Evolutionary conservation across 2,329 filamentous ascomycete genomes (phyloP), one percentile per base, ranked within the genome.

Genomic region (Pseudocercospora pini-densiflorae): DNA sequence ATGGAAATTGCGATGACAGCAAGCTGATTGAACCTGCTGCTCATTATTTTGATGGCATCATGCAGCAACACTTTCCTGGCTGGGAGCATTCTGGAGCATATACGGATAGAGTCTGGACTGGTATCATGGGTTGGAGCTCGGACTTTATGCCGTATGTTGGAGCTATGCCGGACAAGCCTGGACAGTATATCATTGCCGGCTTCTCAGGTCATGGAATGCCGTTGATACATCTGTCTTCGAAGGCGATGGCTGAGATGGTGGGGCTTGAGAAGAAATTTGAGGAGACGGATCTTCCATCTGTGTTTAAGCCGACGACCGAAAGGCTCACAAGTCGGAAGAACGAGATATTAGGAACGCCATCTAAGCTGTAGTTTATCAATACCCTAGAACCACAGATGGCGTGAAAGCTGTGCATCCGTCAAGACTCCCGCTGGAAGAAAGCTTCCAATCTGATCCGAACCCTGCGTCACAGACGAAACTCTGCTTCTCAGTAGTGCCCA

Each of bases 201-300:
- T 86, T 85, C 66, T 81, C 80, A 31, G 84, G 85, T 0, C 83
- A 85, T 63, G 85, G 84, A n/a, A 86, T 86, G 83, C 79, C 82
- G 0, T 71, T 62, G 27, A 62, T 62, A 10, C 29, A 62, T 62
- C 16, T 62, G 16, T 54, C 45, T 16, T 33, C 45, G 24, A 31
- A 54, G 29, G 59, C 59, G 14, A 33, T 62, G 24, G 59, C 59
- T 45, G 49, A 40, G 19, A 62, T 62, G 59, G 36, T 62, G 19
- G 55, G 55, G 5, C 31, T 29, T 23, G 31, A 31, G 10, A 43
- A 36, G 31, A 23, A 16, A 1, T 62, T 33, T 16, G 59, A 49
- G 19, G 19, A 62, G 19, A 53, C 33, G n/a, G 45, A 21, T 9
- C 45, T 62, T 27, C 59, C 59, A 9, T 21, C n/a, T 5, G 59